Base-by-base conservation (phyloP, 495 filamentous ascomycete genomes). In the Penicillium macrosclerotiorum region DNA sequence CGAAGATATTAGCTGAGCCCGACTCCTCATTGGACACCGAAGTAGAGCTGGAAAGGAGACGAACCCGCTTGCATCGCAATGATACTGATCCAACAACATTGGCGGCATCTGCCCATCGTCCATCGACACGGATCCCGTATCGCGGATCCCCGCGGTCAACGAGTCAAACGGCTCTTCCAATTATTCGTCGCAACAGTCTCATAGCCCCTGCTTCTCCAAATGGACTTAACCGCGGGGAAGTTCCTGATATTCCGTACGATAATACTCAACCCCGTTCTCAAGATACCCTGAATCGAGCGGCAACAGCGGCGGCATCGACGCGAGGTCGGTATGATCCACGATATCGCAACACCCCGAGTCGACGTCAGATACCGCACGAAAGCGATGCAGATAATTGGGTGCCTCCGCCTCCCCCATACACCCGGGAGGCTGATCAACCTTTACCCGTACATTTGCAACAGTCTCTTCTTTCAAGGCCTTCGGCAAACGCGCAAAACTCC, bases 331-430 rank as follows among this genome's bases (percentile, higher is more conserved):
- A 83, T 47, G 80, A 82, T 42, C 65, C 64, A 11, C 68, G 55
- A 16, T 65, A 61, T 57, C 62, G 54, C 8, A 51, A 56, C 9
- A 37, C 45, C 2, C 57, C 33, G 18, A 62, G 37, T 31, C 52
- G 61, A 45, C 54, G 63, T 34, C 57, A 66, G 22, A 77, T 86
- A 47, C 90, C 90, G 8, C 87, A 94, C 64, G 89, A 94, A 63
- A 90, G 86, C 47, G 88, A 95, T 58, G 89, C 89, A 3, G 90
- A 95, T 51, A 88, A 91, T 49, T 96, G 90, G 90, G 88, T 91
- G 5, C 87, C 90, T 17, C 90, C 90, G 0, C 90, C 90, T n/a
- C 90, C 90, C 9, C 88, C 89, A 6, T 96, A 96, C 55, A 79
- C 81, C 14, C 80, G 78, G 11, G 81, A 89, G 11, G 72, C 86